Conservation (phyloP, 305 asterid species). For the Rubia tinctorum region DNA sequence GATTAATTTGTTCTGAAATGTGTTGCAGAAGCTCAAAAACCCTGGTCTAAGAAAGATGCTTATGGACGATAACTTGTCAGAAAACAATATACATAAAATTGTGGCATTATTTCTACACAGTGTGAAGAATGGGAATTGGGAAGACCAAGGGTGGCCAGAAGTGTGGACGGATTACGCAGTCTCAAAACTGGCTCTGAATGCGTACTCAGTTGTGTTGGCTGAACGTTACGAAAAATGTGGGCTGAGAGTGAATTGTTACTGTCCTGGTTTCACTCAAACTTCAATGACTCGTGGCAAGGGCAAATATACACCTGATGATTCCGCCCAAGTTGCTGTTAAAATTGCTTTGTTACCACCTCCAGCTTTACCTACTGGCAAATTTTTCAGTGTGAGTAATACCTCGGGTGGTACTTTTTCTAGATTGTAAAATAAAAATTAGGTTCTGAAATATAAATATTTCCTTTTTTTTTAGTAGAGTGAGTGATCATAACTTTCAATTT, state of each 20-base stretch:
- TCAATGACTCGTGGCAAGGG: conserved; percentile 75
- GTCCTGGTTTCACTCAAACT: conserved; percentile 78
- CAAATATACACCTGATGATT: conserved; percentile 39
- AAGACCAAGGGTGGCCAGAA: conserved; percentile 64
- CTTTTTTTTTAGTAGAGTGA: too few species aligned
- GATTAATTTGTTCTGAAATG: too few species aligned
- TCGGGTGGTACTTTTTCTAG: conserved; percentile 31
- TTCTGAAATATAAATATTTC: too few species aligned
- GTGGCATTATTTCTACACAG: conserved; percentile 38
- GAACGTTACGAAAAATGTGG: conserved; percentile 29
- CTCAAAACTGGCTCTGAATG: conserved; percentile 67
- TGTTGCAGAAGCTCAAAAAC: conserved; percentile 53
- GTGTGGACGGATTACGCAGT: conserved; percentile 76
- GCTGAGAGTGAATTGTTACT: conserved; percentile 58
- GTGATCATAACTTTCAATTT: too few species aligned
- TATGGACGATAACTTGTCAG: conserved; percentile 43
- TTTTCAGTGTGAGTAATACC: conserved; percentile 28
- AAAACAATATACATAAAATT: conserved; percentile 41
- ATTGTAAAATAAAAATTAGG: conserved; percentile 22
- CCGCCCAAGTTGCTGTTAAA: conserved; percentile 39
- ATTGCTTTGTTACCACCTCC: conserved; percentile 45
- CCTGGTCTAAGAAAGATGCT: conserved; percentile 37
- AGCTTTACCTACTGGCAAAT: conserved; percentile 50
- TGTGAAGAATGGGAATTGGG: conserved; percentile 55
- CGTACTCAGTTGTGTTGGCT: conserved; percentile 55